Conservation (phyloP, 306 rosid species). For the Castanospermum australe region DNA sequence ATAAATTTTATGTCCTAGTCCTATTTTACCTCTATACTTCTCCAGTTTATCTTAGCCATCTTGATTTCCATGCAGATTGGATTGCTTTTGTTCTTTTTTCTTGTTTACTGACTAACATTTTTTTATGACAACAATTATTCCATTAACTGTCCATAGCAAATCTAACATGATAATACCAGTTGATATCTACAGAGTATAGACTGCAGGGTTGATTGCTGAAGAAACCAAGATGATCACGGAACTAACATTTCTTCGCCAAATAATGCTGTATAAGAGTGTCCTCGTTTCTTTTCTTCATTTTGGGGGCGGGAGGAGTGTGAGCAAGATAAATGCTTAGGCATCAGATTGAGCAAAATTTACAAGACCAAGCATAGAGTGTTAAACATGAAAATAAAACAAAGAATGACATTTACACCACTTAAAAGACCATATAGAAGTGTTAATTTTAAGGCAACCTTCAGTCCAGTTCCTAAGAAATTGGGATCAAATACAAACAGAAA, state of each 20-base stretch:
- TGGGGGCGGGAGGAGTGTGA: neutral
- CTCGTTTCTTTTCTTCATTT: neutral
- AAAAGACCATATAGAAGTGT: conserved; percentile 4
- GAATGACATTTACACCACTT: neutral
- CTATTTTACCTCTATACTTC: neutral
- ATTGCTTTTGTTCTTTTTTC: neutral
- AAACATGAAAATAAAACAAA: neutral
- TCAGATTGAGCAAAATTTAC: neutral
- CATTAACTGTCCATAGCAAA: neutral
- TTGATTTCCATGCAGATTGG: neutral
- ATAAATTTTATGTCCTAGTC: neutral
- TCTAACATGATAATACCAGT: neutral
- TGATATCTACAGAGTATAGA: neutral
- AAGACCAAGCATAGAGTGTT: neutral
- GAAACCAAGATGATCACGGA: conserved; percentile 13
- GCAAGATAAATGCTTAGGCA: neutral
- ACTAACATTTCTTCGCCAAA: neutral
- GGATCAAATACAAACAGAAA: neutral
- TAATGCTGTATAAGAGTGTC: neutral
- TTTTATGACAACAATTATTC: neutral
- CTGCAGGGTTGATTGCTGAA: neutral
- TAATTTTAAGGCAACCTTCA: conserved; percentile 8
- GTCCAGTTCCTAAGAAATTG: neutral
- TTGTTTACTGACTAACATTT: neutral
- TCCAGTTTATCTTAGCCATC: neutral